Base-by-base conservation (phyloP, 805 yeast species). In the Candida yuanshanica region DNA sequence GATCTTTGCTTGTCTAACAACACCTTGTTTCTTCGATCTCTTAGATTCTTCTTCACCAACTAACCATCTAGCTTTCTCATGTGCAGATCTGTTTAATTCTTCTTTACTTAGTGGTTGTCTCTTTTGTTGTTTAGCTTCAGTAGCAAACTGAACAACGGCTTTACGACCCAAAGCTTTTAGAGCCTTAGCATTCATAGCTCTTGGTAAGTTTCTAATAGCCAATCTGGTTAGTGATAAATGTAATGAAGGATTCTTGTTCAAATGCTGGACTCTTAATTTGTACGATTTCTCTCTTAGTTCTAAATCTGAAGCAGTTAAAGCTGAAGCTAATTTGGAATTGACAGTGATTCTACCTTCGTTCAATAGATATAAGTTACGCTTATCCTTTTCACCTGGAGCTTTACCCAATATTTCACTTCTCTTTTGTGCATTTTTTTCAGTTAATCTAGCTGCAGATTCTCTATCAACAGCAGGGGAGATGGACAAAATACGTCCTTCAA, bases 211-310 rank as follows among this genome's bases (percentile, higher is more conserved):
- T 66, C 99, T 77, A 44, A 93, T 77, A 9, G 99, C 99, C 60
- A 93, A 75, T 69, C 99, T 80, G 2, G 98, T 91, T 65, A 91
- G 68, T n/a, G 96, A 87, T 45, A 93, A 68, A 70, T 91, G 98
- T 56, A 93, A 70, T 11, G 93, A 70, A 16, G 98, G 96, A 63
- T 91, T 93, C 53, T 86, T 85, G 60, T 83, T 81, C 55, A 93
- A 75, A 67, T 91, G 97, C 55, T 87, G 87, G 34, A 86, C 89
- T 65, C 99, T 77, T 57, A 87, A 68, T 50, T 82, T 75, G 63
- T 79, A 88, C 0, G 96, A 87, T 60, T 89, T 81, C 46, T 90
- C 95, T 63, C 99, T 78, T 37, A 91, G 65, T 55, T 85, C 95
- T 69, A 89, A 63, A 54, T 93, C 99, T 18, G 87, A 66, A 35